Base-by-base conservation (phyloP, 2,329 filamentous ascomycete genomes). In the Fusarium penzigii region DNA sequence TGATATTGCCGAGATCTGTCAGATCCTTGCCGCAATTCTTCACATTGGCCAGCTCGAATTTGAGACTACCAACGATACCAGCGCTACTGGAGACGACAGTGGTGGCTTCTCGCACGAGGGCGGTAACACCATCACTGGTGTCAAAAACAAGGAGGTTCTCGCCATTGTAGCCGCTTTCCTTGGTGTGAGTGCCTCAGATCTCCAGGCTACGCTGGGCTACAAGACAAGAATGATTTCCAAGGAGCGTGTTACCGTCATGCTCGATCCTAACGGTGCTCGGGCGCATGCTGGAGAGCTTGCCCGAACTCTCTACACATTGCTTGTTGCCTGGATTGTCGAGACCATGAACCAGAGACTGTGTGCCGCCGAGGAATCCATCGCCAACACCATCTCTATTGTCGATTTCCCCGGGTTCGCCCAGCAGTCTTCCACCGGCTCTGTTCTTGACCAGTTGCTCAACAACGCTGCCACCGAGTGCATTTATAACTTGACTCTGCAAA, bases 31-130 rank as follows among this genome's bases (percentile, higher is more conserved):
- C 32, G 87, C 86, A 63, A 97, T 99, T 61, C 80, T 99, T n/a
- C 94, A 99, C 70, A 92, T 99, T 61, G 94, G 94, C 29, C 94
- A 99, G 75, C 84, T 99, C 3, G 94, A 99, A 64, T 99, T 99
- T 62, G 86, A 89, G 68, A 92, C 84, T 1, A 87, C 88, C 2
- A 87, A 89, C 62, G 85, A 87, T 60, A 97, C 94, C 1, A 87
- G 87, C 2, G 87, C 84, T 0, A 84, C 84, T 1, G 91, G 85
- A 2, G 92, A 97, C 63, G 94, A 99, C 65, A 97, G 93, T 61
- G 94, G 94, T 49, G 93, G 93, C 17, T 97, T 94, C 73, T 96
- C 94, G 0, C 92, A 96, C 67, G 94, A 99, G 72, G 94, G 94
- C 59, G 90, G 87, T 40, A 90, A 94, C 67, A 89, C 83, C 1